Percentiles rank a stretch among this genome's conserved stretches.
These are phyloP conservation scores for sorghum (Sorghum bicolor) DNA, from an alignment of 176 grass and related monocot genomes.

Conservation along the genomic window DNA sequence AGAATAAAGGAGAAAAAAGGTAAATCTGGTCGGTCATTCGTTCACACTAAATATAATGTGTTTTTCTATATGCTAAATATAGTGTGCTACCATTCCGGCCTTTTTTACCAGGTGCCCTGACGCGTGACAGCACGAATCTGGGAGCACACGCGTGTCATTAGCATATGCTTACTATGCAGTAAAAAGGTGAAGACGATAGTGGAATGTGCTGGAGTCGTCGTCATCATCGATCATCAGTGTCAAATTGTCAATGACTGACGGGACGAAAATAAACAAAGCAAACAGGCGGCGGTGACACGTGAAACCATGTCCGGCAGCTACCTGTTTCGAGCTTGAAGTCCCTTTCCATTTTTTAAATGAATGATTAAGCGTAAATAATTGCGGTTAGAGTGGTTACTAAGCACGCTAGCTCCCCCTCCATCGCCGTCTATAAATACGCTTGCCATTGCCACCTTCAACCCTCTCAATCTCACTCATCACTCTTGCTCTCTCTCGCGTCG, in stretches of 20 bases:
- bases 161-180: neutral
- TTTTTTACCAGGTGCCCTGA: neutral
- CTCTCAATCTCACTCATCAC: neutral
- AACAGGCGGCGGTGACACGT: constrained; percentile 26
- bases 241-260: neutral
- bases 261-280: neutral
- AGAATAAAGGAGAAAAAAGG: neutral
- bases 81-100: neutral
- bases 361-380: neutral
- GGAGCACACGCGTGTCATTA: neutral
- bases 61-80: neutral
- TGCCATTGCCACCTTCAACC: neutral
- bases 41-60: neutral
- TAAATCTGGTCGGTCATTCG: too few species aligned
- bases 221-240: neutral
- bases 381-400: neutral
- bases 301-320: constrained; percentile 49
- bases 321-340: constrained; percentile 22
- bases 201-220: neutral
- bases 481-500: neutral
- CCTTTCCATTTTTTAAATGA: neutral
- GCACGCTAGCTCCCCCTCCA: neutral
- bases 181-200: neutral
- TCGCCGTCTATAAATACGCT: constrained; percentile 26
- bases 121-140: neutral